Conservation (phyloP, 2,329 filamentous ascomycete genomes). For the Aspergillus ustus region DNA sequence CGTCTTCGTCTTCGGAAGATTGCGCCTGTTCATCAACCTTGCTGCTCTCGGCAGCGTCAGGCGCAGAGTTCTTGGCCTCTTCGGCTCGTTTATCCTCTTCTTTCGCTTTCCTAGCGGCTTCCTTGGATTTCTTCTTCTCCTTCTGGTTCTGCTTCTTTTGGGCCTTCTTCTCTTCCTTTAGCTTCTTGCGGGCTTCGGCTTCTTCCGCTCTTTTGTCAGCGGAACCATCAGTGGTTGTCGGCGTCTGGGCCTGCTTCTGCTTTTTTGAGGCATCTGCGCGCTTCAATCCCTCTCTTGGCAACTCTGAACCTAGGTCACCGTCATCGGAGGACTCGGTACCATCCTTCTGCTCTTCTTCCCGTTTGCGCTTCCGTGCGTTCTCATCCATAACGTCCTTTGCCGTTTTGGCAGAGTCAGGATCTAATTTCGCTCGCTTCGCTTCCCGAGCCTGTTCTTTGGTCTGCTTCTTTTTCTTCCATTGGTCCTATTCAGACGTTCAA, state of each 20-base stretch:
- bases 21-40: slow-evolving; percentile 25
- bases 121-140: slow-evolving; percentile 54
- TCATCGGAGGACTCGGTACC: slow-evolving; percentile 50
- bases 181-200: slow-evolving; percentile 41
- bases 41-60: slow-evolving; percentile 23
- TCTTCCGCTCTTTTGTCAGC: slow-evolving; percentile 33
- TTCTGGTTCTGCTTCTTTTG: slow-evolving; percentile 57
- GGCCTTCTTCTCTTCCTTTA: slow-evolving; percentile 45
- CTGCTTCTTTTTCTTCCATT: slow-evolving; percentile 96
- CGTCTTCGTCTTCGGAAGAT: slow-evolving; percentile 29
- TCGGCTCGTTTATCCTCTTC: slow-evolving; percentile 38
- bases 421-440: slow-evolving; percentile 84
- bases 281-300: slow-evolving; percentile 68
- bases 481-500: slow-evolving; percentile 63
- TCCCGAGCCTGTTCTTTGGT: slow-evolving; percentile 84
- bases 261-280: slow-evolving; percentile 52
- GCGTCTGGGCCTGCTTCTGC: slow-evolving; percentile 55
- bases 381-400: slow-evolving; percentile 95
- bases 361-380: slow-evolving; percentile 77
- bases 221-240: slow-evolving; percentile 29
- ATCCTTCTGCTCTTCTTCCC: slow-evolving; percentile 54
- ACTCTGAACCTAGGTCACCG: slow-evolving; percentile 46
- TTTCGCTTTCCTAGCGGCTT: slow-evolving; percentile 39
- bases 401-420: slow-evolving; percentile 87
- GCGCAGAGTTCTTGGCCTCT: slow-evolving; percentile 23